A percentile compares a stretch with the other conserved stretches of the same genome.
phyloP scores from a whole-genome alignment of 352 stramenopile genomes.

The Elongisporangium undulatum region DNA sequence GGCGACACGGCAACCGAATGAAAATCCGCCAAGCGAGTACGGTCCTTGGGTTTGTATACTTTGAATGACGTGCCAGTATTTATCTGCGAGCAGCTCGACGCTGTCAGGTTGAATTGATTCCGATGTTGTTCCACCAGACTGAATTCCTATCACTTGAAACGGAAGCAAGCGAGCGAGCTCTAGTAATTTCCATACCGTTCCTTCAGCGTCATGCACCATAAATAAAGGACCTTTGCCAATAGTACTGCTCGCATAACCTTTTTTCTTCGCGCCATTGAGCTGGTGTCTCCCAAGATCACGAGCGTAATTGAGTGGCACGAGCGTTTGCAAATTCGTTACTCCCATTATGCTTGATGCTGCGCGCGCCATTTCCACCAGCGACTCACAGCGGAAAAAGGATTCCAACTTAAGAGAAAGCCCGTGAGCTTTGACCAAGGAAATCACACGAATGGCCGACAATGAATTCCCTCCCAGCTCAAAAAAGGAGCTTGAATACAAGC shows the following conservation, averaged over 20 bases:
- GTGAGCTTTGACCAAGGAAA: constrained; percentile 44
- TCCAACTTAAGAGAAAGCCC: constrained; percentile 38
- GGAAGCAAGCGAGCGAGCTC: constrained; percentile 33
- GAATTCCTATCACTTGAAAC: constrained; percentile 30
- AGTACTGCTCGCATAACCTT: not conserved
- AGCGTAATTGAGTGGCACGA: constrained; percentile 36
- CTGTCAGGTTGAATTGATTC: not conserved
- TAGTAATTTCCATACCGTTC: constrained; percentile 56
- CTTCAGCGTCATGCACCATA: constrained; percentile 48
- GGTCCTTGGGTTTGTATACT: constrained; percentile 24
- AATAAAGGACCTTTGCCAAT: constrained; percentile 20
- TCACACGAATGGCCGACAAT: constrained; percentile 56
- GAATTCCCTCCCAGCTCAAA: constrained; percentile 71
- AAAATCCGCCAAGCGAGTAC: constrained; percentile 51
- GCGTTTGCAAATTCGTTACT: constrained; percentile 8
- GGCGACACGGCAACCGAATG: constrained; percentile 57
- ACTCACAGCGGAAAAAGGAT: constrained; percentile 34
- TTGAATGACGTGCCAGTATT: constrained; percentile 31
- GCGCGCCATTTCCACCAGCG: constrained; percentile 34
- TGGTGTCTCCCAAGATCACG: not conserved
- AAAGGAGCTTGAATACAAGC: constrained; percentile 34
- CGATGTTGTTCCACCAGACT: constrained; percentile 9
- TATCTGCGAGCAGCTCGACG: constrained; percentile 31
- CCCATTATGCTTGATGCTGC: constrained; percentile 11
- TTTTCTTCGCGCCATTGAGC: not conserved